These are phyloP conservation scores for Penicillium ochrochloron DNA, from an alignment of 495 filamentous ascomycete species.

Conservation along the genomic window DNA sequence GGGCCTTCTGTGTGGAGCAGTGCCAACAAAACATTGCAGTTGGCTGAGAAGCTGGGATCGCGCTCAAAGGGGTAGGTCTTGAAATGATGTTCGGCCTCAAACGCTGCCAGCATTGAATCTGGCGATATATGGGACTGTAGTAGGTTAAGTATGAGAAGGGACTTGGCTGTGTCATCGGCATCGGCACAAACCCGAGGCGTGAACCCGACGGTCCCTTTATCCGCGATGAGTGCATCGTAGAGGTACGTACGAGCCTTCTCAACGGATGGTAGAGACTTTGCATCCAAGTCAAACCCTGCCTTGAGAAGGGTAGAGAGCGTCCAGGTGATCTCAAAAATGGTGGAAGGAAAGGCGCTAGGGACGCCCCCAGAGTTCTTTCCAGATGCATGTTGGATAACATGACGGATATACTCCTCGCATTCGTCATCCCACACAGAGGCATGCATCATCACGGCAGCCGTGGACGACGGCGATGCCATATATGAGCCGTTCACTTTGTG, in stretches of 20 bases:
- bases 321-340: conserved; percentile 49
- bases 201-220: conserved; percentile 30
- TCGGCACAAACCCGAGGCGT: conserved; percentile 34
- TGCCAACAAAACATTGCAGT: conserved; percentile 49
- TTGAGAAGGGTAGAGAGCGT: conserved; percentile 16
- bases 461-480: conserved; percentile 55
- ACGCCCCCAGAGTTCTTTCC: conserved; percentile 38
- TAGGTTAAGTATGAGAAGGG: conserved; percentile 38
- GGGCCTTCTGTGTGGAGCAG: conserved; percentile 28
- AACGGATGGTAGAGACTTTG: not conserved
- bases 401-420: conserved; percentile 39
- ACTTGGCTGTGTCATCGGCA: conserved; percentile 55
- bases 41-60: conserved; percentile 46
- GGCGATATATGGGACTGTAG: conserved; percentile 30
- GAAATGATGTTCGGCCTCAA: conserved; percentile 41
- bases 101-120: conserved; percentile 37
- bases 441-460: conserved; percentile 51
- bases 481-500: conserved; percentile 49
- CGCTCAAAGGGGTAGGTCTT: conserved; percentile 45
- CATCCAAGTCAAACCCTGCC: conserved; percentile 10
- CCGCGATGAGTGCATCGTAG: not conserved
- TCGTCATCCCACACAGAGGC: conserved; percentile 44
- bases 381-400: conserved; percentile 32
- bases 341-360: conserved; percentile 31
- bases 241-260: not conserved